These are phyloP conservation scores for Phylloporus sp. DNA, from an alignment of 768 basidiomycete genomes.

Conservation along the genomic window DNA sequence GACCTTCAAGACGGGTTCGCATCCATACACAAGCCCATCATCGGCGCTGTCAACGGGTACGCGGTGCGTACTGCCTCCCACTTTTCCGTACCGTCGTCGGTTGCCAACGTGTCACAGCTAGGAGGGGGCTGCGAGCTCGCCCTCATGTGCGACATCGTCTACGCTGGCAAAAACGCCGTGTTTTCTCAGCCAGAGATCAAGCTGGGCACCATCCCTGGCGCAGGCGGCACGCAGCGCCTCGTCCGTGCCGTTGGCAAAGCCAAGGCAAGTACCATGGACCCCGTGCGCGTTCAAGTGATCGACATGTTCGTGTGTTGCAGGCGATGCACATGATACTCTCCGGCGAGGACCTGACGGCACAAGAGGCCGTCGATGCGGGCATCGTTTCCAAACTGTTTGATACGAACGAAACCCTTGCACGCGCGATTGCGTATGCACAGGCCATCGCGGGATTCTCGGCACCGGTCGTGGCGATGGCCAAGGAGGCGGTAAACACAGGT, in stretches of 20 bases:
- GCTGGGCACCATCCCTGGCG: conserved; percentile 90
- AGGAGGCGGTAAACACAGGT: conserved; percentile 51
- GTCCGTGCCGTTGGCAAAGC: conserved; percentile 85
- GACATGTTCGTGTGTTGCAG: conserved; percentile 19
- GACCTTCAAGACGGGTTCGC: conserved; percentile 43
- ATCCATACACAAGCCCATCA: conserved; percentile 77
- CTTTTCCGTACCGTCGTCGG: too few relatives aligned
- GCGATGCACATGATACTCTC: conserved; percentile 59
- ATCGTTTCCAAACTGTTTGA: conserved; percentile 44
- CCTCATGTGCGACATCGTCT: conserved; percentile 92
- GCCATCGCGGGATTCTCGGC: conserved; percentile 31
- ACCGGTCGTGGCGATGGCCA: conserved; percentile 37
- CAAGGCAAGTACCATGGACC: conserved; percentile 15
- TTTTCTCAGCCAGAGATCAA: conserved; percentile 98
- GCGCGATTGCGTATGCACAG: conserved; percentile 40
- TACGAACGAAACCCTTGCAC: conserved; percentile 37
- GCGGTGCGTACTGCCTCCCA: conserved; percentile 49
- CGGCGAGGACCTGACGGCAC: conserved; percentile 42
- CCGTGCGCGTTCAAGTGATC: neutral
- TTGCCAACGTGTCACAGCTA: too few relatives aligned
- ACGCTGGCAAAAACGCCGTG: conserved; percentile 79
- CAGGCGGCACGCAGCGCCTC: conserved; percentile 90
- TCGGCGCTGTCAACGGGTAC: conserved; percentile 91
- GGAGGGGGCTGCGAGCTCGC: conserved; percentile 97
- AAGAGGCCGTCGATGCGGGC: conserved; percentile 45